A percentile compares a stretch with the other conserved stretches of the same genome.
Conservation (phyloP, 306 rosid species). For the Canavalia gladiata region DNA sequence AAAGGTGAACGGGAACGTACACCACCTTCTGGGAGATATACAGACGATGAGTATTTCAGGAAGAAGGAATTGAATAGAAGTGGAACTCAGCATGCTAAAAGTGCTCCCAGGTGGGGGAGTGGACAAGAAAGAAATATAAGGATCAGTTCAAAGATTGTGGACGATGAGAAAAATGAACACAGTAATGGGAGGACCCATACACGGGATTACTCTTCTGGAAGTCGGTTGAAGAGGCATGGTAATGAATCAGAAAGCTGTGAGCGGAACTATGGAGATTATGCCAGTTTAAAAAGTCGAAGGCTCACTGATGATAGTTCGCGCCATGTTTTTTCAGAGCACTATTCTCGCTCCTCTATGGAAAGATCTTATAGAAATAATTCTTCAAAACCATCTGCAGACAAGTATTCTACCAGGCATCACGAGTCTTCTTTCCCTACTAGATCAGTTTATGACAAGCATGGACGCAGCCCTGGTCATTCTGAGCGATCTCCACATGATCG, state of each 20-base stretch:
- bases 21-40: constrained; percentile 74
- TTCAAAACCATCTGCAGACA: constrained; percentile 68
- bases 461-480: constrained; percentile 84
- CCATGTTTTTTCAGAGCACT: constrained; percentile 65
- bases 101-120: constrained; percentile 78
- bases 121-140: constrained; percentile 72
- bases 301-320: constrained; percentile 78
- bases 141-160: constrained; percentile 87
- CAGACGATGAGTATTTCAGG: constrained; percentile 63
- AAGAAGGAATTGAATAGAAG: constrained; percentile 83
- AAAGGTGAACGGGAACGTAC: constrained; percentile 63
- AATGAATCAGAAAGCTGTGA: constrained; percentile 73
- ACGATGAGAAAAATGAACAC: constrained; percentile 74
- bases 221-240: constrained; percentile 79
- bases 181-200: constrained; percentile 76
- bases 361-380: constrained; percentile 70
- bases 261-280: constrained; percentile 73
- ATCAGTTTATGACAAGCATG: constrained; percentile 78
- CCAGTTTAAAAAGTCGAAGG: constrained; percentile 71
- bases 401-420: constrained; percentile 71
- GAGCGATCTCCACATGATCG: constrained; percentile 90
- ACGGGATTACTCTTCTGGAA: constrained; percentile 73
- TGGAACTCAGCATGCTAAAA: constrained; percentile 69
- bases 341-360: constrained; percentile 73
- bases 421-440: constrained; percentile 69